phyloP scores from a whole-genome alignment of 116 monocot genomes.

The Posidonia oceanica region DNA sequence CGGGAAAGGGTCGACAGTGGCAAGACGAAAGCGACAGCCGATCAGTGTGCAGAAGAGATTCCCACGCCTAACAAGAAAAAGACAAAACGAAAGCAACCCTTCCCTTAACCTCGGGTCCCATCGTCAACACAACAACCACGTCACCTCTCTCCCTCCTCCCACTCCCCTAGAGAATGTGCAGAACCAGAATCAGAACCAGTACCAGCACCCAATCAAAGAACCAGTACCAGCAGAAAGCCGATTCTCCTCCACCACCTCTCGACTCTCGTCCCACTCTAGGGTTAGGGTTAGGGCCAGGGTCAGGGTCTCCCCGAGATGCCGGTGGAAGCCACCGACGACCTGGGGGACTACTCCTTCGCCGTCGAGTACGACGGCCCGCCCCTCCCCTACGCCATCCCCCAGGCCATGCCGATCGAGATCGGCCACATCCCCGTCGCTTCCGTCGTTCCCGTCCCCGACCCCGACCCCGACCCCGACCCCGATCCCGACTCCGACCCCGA shows the following conservation, averaged over 20 bases:
- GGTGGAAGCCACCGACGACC: background rate
- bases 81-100: background rate
- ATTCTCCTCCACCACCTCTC: background rate
- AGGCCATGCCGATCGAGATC: conserved; percentile 70
- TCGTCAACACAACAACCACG: background rate
- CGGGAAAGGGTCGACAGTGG: background rate
- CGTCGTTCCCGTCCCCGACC: conserved; percentile 15
- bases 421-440: conserved; percentile 51
- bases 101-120: background rate
- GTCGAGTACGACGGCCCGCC: conserved; percentile 90
- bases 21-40: background rate
- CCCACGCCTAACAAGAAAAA: background rate
- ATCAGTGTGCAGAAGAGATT: background rate
- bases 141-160: background rate
- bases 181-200: background rate
- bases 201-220: no score
- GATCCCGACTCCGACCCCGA: conserved; percentile 23
- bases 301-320: background rate
- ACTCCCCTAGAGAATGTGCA: background rate
- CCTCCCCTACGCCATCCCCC: conserved; percentile 60
- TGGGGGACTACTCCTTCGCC: conserved; percentile 62
- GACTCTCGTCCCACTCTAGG: background rate
- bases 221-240: background rate
- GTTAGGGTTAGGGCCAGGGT: background rate
- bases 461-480: conserved; percentile 28